Conservation (phyloP, 2,329 filamentous ascomycete species). For the Pezicula radicicola region DNA sequence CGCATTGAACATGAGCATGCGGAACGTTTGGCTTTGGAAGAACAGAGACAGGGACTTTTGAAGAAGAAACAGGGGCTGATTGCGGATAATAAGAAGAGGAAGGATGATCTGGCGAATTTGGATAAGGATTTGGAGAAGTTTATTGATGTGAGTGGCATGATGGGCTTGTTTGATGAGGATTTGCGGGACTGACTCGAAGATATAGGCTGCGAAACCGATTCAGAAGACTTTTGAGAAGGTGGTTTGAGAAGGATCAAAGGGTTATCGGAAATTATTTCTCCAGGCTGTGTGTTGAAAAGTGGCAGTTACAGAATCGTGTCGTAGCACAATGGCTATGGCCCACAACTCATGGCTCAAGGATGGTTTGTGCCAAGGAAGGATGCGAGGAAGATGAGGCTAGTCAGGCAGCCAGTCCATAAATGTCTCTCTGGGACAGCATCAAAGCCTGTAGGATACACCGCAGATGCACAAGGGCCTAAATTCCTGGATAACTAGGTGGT, state of each 20-base stretch:
- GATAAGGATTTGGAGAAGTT: slow-evolving; percentile 93
- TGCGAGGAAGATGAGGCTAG: no score
- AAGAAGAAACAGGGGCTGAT: slow-evolving; percentile 69
- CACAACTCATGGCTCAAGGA: no score
- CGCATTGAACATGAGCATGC: slow-evolving; percentile 88
- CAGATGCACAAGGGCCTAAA: no score
- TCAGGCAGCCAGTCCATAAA: no score
- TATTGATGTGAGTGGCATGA: slow-evolving; percentile 65
- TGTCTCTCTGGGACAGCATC: no score
- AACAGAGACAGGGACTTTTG: slow-evolving; percentile 73
- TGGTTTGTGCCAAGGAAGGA: no score
- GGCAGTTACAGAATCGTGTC: background rate
- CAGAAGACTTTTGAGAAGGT: slow-evolving; percentile 82
- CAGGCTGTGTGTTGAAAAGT: background rate
- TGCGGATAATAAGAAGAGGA: slow-evolving; percentile 83
- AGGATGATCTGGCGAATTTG: slow-evolving; percentile 86
- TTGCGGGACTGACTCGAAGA: slow-evolving; percentile 2
- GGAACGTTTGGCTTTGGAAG: slow-evolving; percentile 81
- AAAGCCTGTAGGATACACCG: no score
- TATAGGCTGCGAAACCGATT: slow-evolving; percentile 80
- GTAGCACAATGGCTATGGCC: background rate
- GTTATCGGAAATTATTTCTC: background rate
- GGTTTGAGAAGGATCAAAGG: slow-evolving; percentile 14
- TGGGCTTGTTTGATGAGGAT: background rate
- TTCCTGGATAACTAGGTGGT: no score